Conservation (phyloP, 345 rosid genomes). For the Conringia planisiliqua region DNA sequence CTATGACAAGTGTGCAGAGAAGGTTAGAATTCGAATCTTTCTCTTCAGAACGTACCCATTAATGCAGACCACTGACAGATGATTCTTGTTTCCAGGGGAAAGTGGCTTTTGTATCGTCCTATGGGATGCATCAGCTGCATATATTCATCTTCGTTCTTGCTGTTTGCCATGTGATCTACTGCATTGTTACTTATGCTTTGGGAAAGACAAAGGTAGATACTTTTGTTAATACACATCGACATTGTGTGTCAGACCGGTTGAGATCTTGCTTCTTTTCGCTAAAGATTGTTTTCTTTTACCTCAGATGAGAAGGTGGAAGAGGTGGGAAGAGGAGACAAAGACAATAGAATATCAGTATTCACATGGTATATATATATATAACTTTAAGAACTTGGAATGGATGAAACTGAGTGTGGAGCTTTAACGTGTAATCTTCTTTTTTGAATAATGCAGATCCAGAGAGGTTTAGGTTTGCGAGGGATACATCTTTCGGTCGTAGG, state of each 20-base stretch:
- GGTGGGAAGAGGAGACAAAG: slow-evolving; percentile 85
- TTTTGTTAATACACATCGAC: neutral
- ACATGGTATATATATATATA: slow-evolving; percentile 40
- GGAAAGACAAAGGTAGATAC: slow-evolving; percentile 68
- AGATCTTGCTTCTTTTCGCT: neutral
- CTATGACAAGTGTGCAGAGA: slow-evolving; percentile 45
- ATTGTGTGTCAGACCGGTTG: neutral
- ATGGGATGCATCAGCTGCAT: slow-evolving; percentile 90
- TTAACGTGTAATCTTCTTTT: neutral
- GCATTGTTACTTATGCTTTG: slow-evolving; percentile 63
- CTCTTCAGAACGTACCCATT: neutral
- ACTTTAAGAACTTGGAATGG: neutral
- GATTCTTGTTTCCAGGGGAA: slow-evolving; percentile 47
- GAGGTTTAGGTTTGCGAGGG: slow-evolving; percentile 91
- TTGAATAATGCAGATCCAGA: slow-evolving; percentile 61
- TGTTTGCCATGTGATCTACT: slow-evolving; percentile 71
- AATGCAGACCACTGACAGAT: neutral
- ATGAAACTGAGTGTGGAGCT: neutral
- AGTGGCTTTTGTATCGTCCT: slow-evolving; percentile 77
- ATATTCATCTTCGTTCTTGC: slow-evolving; percentile 85
- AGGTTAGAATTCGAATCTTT: slow-evolving; percentile 25
- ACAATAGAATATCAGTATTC: slow-evolving; percentile 81
- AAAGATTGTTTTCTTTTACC: neutral
- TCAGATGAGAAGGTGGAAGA: slow-evolving; percentile 89
- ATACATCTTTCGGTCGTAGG: slow-evolving; percentile 91